Conservation (phyloP, 2,329 filamentous ascomycete species). For the Pseudopithomyces maydicus region DNA sequence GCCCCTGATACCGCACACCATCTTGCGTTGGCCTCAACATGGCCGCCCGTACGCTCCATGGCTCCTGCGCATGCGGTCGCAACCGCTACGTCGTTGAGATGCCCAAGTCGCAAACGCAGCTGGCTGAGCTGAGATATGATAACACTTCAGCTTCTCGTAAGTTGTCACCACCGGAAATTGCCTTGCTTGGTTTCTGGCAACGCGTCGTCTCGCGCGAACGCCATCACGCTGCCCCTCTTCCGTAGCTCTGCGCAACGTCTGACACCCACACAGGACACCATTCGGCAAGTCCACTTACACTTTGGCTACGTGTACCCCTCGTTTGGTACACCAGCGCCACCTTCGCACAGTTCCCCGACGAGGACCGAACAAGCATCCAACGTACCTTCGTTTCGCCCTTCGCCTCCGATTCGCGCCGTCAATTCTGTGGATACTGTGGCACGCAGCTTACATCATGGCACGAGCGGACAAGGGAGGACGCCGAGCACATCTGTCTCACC, state of each 20-base stretch:
- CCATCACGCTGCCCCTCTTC: conserved; percentile 7
- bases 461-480: conserved; percentile 71
- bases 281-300: conserved; percentile 73
- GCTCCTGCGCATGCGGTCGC: conserved; percentile 83
- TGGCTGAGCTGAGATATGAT: conserved; percentile 69
- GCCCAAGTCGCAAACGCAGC: conserved; percentile 66
- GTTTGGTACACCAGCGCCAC: conserved; percentile 79
- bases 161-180: conserved; percentile 42
- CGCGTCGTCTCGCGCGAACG: conserved; percentile 14
- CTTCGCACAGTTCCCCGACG: conserved; percentile 77
- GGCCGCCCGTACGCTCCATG: conserved; percentile 63
- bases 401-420: conserved; percentile 64
- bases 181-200: not conserved
- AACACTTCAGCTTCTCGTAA: conserved; percentile 72
- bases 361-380: conserved; percentile 57
- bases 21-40: conserved; percentile 15
- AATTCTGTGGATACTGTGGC: conserved; percentile 92
- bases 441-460: conserved; percentile 85
- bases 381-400: conserved; percentile 49
- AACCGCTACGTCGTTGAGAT: conserved; percentile 80
- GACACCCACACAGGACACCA: conserved; percentile 57
- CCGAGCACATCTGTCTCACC: conserved; percentile 79
- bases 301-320: conserved; percentile 83
- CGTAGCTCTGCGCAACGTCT: conserved; percentile 9
- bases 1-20: not conserved